These are phyloP conservation scores for Colletotrichum tropicale DNA, from an alignment of 2,329 filamentous ascomycete genomes.

Conservation along the genomic window DNA sequence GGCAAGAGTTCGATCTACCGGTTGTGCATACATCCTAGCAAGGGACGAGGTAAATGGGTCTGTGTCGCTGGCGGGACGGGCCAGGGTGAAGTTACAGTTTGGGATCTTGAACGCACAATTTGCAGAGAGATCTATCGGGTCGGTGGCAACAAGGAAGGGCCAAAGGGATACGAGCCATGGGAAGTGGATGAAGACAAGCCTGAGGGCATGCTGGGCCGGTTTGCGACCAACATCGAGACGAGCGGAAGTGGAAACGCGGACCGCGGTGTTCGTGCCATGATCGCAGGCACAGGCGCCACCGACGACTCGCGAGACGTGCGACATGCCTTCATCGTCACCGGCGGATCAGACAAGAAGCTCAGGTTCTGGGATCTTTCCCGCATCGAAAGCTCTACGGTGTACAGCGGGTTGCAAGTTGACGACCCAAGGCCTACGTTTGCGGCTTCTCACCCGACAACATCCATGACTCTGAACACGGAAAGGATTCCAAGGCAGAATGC, in stretches of 20 bases:
- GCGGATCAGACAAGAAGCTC: slow-evolving; percentile 87
- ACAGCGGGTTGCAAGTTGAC: slow-evolving; percentile 77
- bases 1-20: slow-evolving; percentile 82
- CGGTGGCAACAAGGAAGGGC: slow-evolving; percentile 62
- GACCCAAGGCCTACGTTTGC: slow-evolving; percentile 78
- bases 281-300: slow-evolving; percentile 71
- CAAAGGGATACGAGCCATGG: slow-evolving; percentile 79
- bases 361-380: slow-evolving; percentile 91
- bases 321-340: slow-evolving; percentile 84
- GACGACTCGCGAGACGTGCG: slow-evolving; percentile 76
- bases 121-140: slow-evolving; percentile 89
- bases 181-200: slow-evolving; percentile 89
- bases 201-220: slow-evolving; percentile 85
- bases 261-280: slow-evolving; percentile 76
- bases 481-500: slow-evolving; percentile 48
- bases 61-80: slow-evolving; percentile 88
- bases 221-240: slow-evolving; percentile 76
- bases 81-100: slow-evolving; percentile 88
- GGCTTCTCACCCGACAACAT: slow-evolving; percentile 64
- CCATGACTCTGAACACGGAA: slow-evolving; percentile 71
- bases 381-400: slow-evolving; percentile 77
- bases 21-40: slow-evolving; percentile 78
- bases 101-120: slow-evolving; percentile 90
- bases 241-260: slow-evolving; percentile 60
- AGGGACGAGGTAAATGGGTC: slow-evolving; percentile 81